Evolutionary conservation across 257 asterid genomes (phyloP).

Genomic region (Primulina eburnea): DNA sequence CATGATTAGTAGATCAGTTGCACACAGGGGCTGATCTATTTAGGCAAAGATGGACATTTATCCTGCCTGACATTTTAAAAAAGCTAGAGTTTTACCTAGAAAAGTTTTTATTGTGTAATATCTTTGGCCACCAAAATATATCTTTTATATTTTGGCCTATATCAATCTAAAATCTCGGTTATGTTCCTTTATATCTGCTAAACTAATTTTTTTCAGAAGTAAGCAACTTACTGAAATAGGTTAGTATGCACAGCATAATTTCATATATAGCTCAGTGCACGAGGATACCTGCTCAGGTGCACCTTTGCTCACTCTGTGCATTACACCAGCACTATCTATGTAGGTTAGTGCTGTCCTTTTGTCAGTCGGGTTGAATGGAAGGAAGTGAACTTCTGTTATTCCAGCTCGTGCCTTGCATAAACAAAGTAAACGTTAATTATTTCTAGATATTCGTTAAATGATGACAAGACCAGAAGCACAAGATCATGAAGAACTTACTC

Average conservation of each 20-base stretch:
- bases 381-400: conserved; percentile 66
- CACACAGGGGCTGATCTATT: too few relatives aligned
- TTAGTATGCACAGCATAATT: not conserved
- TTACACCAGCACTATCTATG: conserved; percentile 46
- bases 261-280: not conserved
- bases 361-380: conserved; percentile 73
- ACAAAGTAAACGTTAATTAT: not conserved
- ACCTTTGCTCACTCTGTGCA: conserved; percentile 80
- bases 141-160: not conserved
- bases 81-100: not conserved
- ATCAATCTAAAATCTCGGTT: not conserved
- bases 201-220: not conserved
- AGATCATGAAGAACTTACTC: not conserved
- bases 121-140: not conserved
- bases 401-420: conserved; percentile 57
- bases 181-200: too few relatives aligned
- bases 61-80: not conserved
- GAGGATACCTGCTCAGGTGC: conserved; percentile 66
- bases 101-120: not conserved
- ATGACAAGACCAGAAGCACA: not conserved
- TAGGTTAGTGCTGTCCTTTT: conserved; percentile 69
- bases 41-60: too few relatives aligned
- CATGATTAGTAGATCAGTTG: not conserved
- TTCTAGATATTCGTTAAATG: not conserved
- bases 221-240: too few relatives aligned